Evolutionary conservation across 495 filamentous ascomycete species (phyloP), one percentile per base, ranked within the genome.

Genomic region (Tuber calosporum): DNA sequence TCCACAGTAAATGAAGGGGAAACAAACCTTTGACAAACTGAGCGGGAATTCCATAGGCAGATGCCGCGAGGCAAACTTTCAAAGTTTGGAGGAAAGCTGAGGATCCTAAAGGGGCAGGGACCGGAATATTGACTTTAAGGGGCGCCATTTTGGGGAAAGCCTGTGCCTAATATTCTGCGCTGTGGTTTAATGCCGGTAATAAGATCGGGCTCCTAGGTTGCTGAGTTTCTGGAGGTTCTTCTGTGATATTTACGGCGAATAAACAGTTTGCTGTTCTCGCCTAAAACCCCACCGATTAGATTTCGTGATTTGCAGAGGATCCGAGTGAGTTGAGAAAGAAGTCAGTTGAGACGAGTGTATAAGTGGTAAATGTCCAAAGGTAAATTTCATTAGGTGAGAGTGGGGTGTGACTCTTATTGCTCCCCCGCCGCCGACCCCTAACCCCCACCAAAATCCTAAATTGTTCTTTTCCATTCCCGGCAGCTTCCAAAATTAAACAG

Each of bases 71-170:
- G 26, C 75, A 80, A 43, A 80, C 74, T 69, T 82, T 82, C 67
- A 82, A 72, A 22, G 76, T 71, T 67, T 82, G 72, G 13, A 73
- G 67, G 68, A 82, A 82, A n/a, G 75, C 78, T 26, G 48, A 15
- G 20, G 81, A 82, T 30, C 67, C 79, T 42, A 58, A 71, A 41
- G 73, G 68, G 38, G 74, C 77, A 20, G 77, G 80, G 34, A 79
- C 72, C 34, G 81, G 81, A 74, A 82, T 81, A 58, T 82, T 82
- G 68, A 82, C 72, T 74, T 82, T 82, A 66, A 79, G 34, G 34
- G 71, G 66, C 62, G 74, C 76, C 76, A 78, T 78, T 78, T 69
- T 73, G 68, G 74, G n/a, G 39, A 34, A 34, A 58, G 11, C 4
- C 2, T 58, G n/a, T 58, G 53, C 2, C 26, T 11, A 58, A 58